These are phyloP conservation scores for Rhododendron ferrugineum DNA, from an alignment of 148 eudicot genomes.

Conservation along the genomic window DNA sequence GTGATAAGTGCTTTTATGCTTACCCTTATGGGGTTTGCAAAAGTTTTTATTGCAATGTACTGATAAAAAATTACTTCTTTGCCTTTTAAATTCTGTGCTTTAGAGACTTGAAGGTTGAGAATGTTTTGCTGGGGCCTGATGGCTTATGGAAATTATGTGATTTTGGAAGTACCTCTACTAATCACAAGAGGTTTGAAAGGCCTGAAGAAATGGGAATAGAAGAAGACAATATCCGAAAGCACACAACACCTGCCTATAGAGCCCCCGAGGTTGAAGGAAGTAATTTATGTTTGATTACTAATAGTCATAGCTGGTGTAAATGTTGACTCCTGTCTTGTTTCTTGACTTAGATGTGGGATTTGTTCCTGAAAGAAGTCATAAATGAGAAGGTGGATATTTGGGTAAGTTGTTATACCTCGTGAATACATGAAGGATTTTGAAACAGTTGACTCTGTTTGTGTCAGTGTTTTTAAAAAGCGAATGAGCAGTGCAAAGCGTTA, in stretches of 20 bases:
- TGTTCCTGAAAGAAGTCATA: constrained; percentile 74
- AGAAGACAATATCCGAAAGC: constrained; percentile 95
- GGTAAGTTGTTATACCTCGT: constrained; percentile 47
- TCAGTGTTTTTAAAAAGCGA: not conserved
- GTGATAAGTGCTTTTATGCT: not conserved
- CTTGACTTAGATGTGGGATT: constrained; percentile 92
- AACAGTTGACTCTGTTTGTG: not conserved
- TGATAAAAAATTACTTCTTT: not conserved
- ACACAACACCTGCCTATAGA: constrained; percentile 98
- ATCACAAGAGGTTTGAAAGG: constrained; percentile 89
- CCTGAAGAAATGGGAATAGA: constrained; percentile 99
- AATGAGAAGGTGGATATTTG: constrained; percentile 97
- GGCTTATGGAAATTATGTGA: constrained; percentile 97
- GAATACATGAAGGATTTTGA: not conserved
- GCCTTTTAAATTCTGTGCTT: constrained; percentile 12
- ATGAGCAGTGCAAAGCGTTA: not conserved
- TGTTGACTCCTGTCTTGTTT: constrained; percentile 30
- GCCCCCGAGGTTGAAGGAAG: constrained; percentile 79
- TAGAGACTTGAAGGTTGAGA: constrained; percentile 98
- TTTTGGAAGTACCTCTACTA: constrained; percentile 92
- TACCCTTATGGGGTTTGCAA: not conserved
- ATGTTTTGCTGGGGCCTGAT: constrained; percentile 81
- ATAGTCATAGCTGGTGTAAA: constrained; percentile 4
- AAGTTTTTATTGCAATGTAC: not conserved
- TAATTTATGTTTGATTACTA: constrained; percentile 22